Evolutionary conservation across 257 asterid species (phyloP).

Genomic region (Perilla frutescens): DNA sequence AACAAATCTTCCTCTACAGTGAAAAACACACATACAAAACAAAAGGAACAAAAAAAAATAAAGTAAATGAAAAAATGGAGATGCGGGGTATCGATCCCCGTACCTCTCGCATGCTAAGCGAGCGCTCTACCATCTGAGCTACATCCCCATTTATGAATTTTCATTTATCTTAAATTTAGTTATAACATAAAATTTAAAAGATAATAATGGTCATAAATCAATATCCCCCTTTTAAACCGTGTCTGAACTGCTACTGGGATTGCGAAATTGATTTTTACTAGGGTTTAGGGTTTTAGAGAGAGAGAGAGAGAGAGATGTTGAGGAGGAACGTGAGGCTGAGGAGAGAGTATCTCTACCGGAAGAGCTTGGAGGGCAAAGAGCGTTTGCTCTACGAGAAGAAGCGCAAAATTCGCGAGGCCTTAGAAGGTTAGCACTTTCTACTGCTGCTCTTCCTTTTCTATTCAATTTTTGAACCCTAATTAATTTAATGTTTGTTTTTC

Average conservation of each 20-base stretch:
- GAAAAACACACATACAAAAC: too few species aligned
- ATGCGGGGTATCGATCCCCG: slow-evolving; percentile 92
- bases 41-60: too few species aligned
- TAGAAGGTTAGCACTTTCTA: slow-evolving; percentile 55
- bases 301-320: slow-evolving; percentile 51
- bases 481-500: too few species aligned
- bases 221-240: too few species aligned
- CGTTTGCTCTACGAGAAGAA: slow-evolving; percentile 87
- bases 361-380: slow-evolving; percentile 92
- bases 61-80: too few species aligned
- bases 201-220: too few species aligned
- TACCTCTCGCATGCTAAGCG: slow-evolving; percentile 98
- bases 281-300: slow-evolving; percentile 22
- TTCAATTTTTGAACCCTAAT: neutral
- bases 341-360: slow-evolving; percentile 84
- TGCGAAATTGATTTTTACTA: neutral
- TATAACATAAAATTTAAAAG: too few species aligned
- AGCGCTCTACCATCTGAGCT: slow-evolving; percentile 99
- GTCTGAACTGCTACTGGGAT: too few species aligned
- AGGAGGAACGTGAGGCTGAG: slow-evolving; percentile 77
- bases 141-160: slow-evolving; percentile 62
- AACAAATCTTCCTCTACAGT: too few species aligned
- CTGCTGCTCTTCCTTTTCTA: neutral
- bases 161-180: too few species aligned
- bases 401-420: slow-evolving; percentile 78